Percentiles rank a stretch among this genome's conserved stretches.
Conservation (phyloP, 306 rosid species). For the Prunus kanzakura region DNA sequence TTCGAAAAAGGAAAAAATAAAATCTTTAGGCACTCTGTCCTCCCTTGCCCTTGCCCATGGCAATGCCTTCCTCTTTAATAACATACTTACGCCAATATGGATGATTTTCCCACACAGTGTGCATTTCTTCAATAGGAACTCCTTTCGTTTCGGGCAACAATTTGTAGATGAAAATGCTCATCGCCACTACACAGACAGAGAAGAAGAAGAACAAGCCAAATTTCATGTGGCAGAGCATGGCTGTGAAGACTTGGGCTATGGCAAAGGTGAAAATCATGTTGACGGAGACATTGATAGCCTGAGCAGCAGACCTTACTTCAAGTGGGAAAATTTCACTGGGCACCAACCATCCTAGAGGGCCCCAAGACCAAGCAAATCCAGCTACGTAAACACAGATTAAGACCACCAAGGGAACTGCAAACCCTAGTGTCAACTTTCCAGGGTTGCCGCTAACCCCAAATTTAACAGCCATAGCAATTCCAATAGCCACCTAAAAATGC, state of each 20-base stretch:
- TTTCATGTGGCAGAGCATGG: slow-evolving; percentile 63
- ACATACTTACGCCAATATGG: slow-evolving; percentile 57
- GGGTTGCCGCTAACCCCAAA: slow-evolving; percentile 65
- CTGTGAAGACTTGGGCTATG: slow-evolving; percentile 65
- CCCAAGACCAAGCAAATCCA: slow-evolving; percentile 84
- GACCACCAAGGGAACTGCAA: slow-evolving; percentile 40
- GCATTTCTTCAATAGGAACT: slow-evolving; percentile 70
- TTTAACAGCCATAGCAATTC: slow-evolving; percentile 46
- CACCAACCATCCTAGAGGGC: slow-evolving; percentile 78
- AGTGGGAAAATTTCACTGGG: slow-evolving; percentile 72
- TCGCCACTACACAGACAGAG: slow-evolving; percentile 44
- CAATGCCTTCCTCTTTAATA: not conserved
- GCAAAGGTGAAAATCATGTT: slow-evolving; percentile 72
- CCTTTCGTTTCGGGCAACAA: slow-evolving; percentile 68
- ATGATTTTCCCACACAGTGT: slow-evolving; percentile 48
- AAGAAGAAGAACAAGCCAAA: slow-evolving; percentile 71
- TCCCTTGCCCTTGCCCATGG: not conserved
- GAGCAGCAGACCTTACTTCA: slow-evolving; percentile 64
- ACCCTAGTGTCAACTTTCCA: slow-evolving; percentile 44
- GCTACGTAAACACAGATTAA: slow-evolving; percentile 53
- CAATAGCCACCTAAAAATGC: slow-evolving; percentile 38
- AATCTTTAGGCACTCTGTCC: not conserved
- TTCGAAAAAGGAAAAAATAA: too few relatives aligned
- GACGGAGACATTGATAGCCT: slow-evolving; percentile 52
- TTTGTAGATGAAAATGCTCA: slow-evolving; percentile 53